Conservation (phyloP, 139 green algal genomes). For the Chlorella sp. region DNA sequence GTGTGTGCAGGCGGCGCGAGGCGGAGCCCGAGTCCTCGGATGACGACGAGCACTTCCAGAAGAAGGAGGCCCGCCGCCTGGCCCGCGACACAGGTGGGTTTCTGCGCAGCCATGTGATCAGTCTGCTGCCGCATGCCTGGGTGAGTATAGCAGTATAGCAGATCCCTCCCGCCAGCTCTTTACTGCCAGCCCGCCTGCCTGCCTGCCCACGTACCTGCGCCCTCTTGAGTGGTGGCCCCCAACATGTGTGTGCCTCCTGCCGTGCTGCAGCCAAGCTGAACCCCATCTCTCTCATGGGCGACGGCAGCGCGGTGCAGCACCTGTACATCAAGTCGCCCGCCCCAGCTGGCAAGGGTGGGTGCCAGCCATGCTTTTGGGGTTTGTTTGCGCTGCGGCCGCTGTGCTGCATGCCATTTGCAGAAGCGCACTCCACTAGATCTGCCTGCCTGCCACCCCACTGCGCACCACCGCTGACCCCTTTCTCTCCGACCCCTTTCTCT, state of each 20-base stretch:
- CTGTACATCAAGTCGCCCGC: neutral
- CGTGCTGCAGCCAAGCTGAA: constrained; percentile 41
- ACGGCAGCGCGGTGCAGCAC: constrained; percentile 27
- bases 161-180: too few species aligned
- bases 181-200: neutral
- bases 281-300: constrained; percentile 57
- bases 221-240: neutral
- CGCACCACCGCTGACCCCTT: too few species aligned
- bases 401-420: too few species aligned
- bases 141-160: too few species aligned
- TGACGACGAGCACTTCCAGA: constrained; percentile 65
- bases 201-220: neutral
- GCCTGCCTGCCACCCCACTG: too few species aligned
- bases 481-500: too few species aligned
- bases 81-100: constrained; percentile 47
- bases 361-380: too few species aligned
- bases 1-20: neutral
- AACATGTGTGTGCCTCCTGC: neutral
- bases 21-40: constrained; percentile 44
- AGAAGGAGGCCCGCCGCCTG: constrained; percentile 55
- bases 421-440: too few species aligned
- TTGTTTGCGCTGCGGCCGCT: too few species aligned
- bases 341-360: neutral
- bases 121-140: too few species aligned
- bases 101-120: too few species aligned